Evolutionary conservation across 768 basidiomycete species (phyloP), one percentile per base, ranked within the genome.

Genomic region (Podaxis sp.): DNA sequence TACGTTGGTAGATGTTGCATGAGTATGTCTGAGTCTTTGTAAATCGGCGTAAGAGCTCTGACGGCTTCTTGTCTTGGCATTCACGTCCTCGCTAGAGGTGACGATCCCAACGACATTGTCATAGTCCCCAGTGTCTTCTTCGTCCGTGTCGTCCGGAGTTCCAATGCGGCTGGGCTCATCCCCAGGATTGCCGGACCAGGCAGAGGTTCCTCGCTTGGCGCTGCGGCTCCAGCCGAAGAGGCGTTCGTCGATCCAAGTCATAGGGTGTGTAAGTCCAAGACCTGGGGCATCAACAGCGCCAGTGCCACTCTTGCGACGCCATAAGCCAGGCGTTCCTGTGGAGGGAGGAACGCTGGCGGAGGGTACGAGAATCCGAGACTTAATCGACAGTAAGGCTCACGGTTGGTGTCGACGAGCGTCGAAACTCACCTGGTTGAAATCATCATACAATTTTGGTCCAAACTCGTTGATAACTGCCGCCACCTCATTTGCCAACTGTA

Each of bases 201-300:
- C 91, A 67, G 88, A 91, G 2, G 91, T 92, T n/a, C 93, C 91
- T 51, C 83, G 85, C 52, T 74, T 77, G 1, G 90, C 82, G 65
- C 88, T 91, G 56, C 84, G 81, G 71, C 86, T 87, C 94, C 92
- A 96, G 47, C 94, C 95, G 69, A 96, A 97, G 25, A 97, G 80
- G 6, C 91, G 87, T 73, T 96, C 95, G 71, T 97, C 94, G 14
- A 96, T 82, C 93, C 93, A 96, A 13, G 89, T 87, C 90, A 96
- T 94, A 0, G 94, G 94, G 73, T 97, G 93, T 13, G 86, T 90
- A 36, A 95, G 80, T 28, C 93, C 82, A 55, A 88, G 84, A 47
- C 90, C 91, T 74, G 93, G 91, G 0, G 89, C 89, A 70, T 91
- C 91, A n/a, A 91, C 87, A 36, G 88, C 90, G 25, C 90, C 90